These are phyloP conservation scores for Benincasa hispida DNA, from an alignment of 306 rosid species.

Conservation along the genomic window DNA sequence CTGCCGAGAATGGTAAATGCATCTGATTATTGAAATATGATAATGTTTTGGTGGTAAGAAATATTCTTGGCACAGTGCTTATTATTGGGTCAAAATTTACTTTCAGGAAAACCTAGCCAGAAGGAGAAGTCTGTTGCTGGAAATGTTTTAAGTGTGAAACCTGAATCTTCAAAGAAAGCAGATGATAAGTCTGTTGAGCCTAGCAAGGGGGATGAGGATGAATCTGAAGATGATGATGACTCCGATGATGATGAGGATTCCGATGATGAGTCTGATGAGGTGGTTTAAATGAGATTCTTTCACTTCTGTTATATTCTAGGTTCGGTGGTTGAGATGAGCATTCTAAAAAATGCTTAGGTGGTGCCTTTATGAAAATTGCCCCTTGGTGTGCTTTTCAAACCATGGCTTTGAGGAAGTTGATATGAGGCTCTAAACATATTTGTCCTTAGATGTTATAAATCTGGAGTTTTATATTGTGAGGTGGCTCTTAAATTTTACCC, in stretches of 20 bases:
- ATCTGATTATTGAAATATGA: no score
- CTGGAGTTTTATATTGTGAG: no score
- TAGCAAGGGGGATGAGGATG: constrained; percentile 22
- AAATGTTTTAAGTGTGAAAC: constrained; percentile 24
- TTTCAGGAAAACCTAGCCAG: constrained; percentile 34
- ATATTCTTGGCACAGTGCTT: constrained; percentile 7
- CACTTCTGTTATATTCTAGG: not conserved
- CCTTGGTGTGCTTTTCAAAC: not conserved
- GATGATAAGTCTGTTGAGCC: constrained; percentile 47
- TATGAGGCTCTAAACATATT: no score
- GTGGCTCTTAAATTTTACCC: not conserved
- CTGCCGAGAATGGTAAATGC: not conserved
- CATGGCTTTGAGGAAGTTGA: not conserved
- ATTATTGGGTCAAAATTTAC: not conserved
- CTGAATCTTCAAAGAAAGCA: constrained; percentile 25
- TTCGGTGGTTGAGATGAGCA: no score
- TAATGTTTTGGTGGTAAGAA: not conserved
- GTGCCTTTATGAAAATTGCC: not conserved
- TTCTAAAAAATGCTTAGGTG: no score
- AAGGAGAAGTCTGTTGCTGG: constrained; percentile 18
- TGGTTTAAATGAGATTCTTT: not conserved
- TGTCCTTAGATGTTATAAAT: no score
- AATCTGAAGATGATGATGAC: constrained; percentile 24
- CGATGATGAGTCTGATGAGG: constrained; percentile 34
- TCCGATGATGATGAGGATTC: constrained; percentile 35